A percentile compares a stretch with the other conserved stretches of the same genome.
Evolutionary conservation across 768 basidiomycete genomes (phyloP).

Genomic region (Tricholoma terreum): DNA sequence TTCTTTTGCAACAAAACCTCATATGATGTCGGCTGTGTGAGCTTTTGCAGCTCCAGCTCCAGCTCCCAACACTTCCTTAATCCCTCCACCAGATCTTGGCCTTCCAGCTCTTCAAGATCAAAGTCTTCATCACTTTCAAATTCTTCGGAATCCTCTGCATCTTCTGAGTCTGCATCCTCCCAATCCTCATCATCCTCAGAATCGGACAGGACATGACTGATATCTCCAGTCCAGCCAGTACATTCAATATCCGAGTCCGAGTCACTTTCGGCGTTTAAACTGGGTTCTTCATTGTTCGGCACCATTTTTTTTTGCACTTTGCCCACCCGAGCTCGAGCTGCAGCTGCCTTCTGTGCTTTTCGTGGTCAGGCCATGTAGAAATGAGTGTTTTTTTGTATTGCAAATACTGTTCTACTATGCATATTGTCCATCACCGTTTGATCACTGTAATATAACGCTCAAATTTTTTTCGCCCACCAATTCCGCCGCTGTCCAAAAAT

Average conservation of each 20-base stretch:
- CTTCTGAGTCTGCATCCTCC: background rate
- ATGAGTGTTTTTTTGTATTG: background rate
- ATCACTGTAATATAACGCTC: background rate
- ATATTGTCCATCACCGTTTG: background rate
- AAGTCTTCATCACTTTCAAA: background rate
- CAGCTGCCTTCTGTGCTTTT: background rate
- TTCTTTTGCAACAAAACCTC: no score
- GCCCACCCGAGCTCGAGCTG: background rate
- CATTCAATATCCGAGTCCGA: background rate
- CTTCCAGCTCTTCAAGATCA: no score
- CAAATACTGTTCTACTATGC: background rate
- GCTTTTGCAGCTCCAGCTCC: background rate
- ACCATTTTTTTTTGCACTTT: background rate
- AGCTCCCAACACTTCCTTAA: constrained; percentile 3
- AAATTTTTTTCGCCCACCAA: background rate
- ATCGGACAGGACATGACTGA: background rate
- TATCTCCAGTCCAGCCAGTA: background rate
- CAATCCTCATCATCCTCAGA: background rate
- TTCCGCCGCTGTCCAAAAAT: background rate
- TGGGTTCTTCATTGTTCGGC: background rate
- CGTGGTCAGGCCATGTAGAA: background rate
- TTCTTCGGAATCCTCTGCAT: background rate
- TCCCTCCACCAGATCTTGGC: no score
- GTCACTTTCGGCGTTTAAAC: background rate
- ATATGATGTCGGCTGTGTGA: no score